phyloP scores from a whole-genome alignment of 306 rosid species.

The Mucuna pruriens region DNA sequence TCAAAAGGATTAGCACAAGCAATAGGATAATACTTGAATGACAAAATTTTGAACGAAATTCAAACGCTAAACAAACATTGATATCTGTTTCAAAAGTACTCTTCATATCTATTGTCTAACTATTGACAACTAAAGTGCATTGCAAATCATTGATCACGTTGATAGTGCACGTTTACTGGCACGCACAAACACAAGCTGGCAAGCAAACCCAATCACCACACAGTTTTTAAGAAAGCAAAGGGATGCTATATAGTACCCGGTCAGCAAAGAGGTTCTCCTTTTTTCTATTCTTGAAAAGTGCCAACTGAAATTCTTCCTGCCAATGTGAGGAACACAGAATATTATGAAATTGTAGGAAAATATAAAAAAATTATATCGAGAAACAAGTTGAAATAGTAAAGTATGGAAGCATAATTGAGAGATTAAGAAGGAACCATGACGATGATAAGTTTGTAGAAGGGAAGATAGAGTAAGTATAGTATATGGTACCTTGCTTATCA shows the following conservation, averaged over 20 bases:
- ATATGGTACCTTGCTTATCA: slow-evolving; percentile 70
- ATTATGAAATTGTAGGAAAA: not conserved
- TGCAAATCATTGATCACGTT: not conserved
- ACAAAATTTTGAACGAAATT: not conserved
- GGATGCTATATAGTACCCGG: not conserved
- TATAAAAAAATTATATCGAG: not conserved
- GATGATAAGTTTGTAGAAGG: not conserved
- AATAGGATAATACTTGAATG: not conserved
- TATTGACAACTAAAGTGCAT: not conserved
- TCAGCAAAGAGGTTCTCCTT: not conserved
- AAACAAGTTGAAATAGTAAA: not conserved
- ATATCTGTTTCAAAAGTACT: not conserved
- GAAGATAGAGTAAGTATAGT: no score
- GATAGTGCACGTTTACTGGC: no score
- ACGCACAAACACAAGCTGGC: no score
- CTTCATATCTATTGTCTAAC: not conserved
- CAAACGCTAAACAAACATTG: not conserved
- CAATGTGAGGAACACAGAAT: not conserved
- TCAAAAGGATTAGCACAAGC: not conserved
- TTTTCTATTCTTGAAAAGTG: not conserved
- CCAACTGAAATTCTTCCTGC: not conserved
- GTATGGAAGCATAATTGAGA: not conserved
- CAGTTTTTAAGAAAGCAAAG: not conserved
- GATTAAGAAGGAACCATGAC: not conserved
- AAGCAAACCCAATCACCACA: no score